Percentiles rank a stretch among this genome's conserved stretches.
phyloP scores from a whole-genome alignment of 2,329 filamentous ascomycete species.

The Xylariaceae sp. region DNA sequence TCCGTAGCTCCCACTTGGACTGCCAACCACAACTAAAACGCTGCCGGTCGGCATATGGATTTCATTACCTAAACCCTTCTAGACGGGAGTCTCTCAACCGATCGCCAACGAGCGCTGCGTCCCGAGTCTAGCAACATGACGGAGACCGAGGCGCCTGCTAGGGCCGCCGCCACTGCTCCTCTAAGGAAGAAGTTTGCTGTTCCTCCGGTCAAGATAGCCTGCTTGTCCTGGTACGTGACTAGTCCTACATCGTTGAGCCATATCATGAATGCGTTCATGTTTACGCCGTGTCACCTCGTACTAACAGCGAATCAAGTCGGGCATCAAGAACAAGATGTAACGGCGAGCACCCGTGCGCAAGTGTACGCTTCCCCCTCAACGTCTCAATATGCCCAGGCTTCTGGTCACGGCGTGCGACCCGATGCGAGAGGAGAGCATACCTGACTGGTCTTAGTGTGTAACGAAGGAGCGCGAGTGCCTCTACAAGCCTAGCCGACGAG shows the following conservation, averaged over 20 bases:
- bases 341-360: constrained; percentile 50
- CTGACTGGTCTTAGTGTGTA: constrained; percentile 44
- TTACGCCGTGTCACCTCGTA: constrained; percentile 28
- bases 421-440: constrained; percentile 16
- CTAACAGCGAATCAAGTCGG: constrained; percentile 43
- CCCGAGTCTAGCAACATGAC: constrained; percentile 28
- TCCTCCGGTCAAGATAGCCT: constrained; percentile 57
- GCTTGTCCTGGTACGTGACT: constrained; percentile 53
- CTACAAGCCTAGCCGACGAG: constrained; percentile 51
- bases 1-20: constrained; percentile 12
- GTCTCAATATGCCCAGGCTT: constrained; percentile 5
- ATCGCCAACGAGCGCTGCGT: constrained; percentile 10
- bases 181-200: constrained; percentile 50
- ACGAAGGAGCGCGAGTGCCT: constrained; percentile 49
- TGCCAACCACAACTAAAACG: not conserved
- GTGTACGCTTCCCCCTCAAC: constrained; percentile 43
- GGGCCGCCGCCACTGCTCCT: constrained; percentile 26
- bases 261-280: constrained; percentile 11
- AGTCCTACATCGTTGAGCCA: constrained; percentile 21
- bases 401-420: constrained; percentile 11
- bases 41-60: constrained; percentile 12
- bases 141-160: constrained; percentile 33
- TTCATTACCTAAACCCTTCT: constrained; percentile 16
- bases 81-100: constrained; percentile 21
- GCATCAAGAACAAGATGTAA: constrained; percentile 54